These are phyloP conservation scores for Berkeleyomyces basicola DNA, from an alignment of 2,329 filamentous ascomycete species.

Conservation along the genomic window DNA sequence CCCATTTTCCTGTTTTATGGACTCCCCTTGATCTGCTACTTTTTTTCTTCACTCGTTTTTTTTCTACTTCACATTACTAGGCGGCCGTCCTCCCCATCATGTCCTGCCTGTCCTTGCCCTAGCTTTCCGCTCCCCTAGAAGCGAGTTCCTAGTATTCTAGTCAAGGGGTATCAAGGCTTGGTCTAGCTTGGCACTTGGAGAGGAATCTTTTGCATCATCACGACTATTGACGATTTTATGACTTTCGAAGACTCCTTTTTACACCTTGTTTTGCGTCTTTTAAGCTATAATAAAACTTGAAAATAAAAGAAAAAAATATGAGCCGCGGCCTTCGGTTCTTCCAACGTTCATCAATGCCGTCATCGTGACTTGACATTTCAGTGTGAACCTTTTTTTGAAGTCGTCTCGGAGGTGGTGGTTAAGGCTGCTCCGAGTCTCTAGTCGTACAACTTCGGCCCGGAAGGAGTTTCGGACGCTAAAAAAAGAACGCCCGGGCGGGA, in stretches of 20 bases:
- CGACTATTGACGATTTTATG: constrained; percentile 9
- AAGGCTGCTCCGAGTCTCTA: neutral
- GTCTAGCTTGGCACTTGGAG: neutral
- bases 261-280: neutral
- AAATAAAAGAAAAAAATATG: neutral
- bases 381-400: neutral
- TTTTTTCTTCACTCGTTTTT: constrained; percentile 5
- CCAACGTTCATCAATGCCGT: neutral
- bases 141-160: no score
- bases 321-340: neutral
- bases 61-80: neutral
- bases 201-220: constrained; percentile 3
- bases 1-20: neutral
- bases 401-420: neutral
- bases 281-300: neutral
- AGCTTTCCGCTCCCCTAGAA: neutral
- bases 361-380: neutral
- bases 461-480: neutral
- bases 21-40: neutral
- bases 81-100: constrained; percentile 1
- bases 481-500: neutral
- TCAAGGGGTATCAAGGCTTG: no score
- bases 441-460: neutral
- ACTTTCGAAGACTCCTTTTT: neutral
- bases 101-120: neutral